A percentile compares a stretch with the other conserved stretches of the same genome.
Evolutionary conservation across 2,329 filamentous ascomycete genomes (phyloP).

Genomic region (Basipetospora chlamydospora): DNA sequence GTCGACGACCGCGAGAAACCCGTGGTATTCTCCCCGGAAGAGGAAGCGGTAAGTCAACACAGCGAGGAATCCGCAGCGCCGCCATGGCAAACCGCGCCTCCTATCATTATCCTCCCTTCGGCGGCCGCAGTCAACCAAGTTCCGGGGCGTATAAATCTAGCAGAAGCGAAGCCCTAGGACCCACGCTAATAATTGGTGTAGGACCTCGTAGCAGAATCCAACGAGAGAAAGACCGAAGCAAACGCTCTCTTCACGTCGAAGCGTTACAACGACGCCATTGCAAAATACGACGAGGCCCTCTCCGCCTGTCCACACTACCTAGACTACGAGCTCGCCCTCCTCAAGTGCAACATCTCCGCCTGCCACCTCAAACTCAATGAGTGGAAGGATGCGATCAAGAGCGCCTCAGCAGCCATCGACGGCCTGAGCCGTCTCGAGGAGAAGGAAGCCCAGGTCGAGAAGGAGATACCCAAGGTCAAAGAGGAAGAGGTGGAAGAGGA

Average conservation of each 20-base stretch:
- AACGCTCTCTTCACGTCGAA: slow-evolving; percentile 65
- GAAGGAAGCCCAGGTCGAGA: slow-evolving; percentile 15
- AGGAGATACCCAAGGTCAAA: slow-evolving; percentile 23
- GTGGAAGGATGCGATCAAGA: slow-evolving; percentile 69
- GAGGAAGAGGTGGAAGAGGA: slow-evolving; percentile 37
- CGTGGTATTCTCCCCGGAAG: slow-evolving; percentile 34
- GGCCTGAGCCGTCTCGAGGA: slow-evolving; percentile 48
- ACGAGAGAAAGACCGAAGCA: slow-evolving; percentile 57
- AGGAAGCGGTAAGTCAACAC: slow-evolving; percentile 39
- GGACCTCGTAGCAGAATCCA: slow-evolving; percentile 57
- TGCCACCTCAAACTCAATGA: slow-evolving; percentile 74
- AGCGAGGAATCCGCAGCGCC: too few relatives aligned
- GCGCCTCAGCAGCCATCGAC: slow-evolving; percentile 59
- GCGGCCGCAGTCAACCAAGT: too few relatives aligned
- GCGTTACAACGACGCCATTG: slow-evolving; percentile 63
- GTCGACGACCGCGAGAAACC: slow-evolving; percentile 15
- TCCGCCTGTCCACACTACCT: slow-evolving; percentile 69
- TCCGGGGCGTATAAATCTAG: not conserved
- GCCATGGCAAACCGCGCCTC: too few relatives aligned
- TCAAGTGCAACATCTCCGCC: slow-evolving; percentile 78
- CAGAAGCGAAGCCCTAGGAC: not conserved
- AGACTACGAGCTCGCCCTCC: slow-evolving; percentile 74
- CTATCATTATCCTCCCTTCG: too few relatives aligned
- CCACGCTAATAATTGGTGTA: slow-evolving; percentile 18
- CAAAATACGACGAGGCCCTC: slow-evolving; percentile 69